These are phyloP conservation scores for Chaetomium tenue DNA, from an alignment of 495 filamentous ascomycete species.

Conservation along the genomic window DNA sequence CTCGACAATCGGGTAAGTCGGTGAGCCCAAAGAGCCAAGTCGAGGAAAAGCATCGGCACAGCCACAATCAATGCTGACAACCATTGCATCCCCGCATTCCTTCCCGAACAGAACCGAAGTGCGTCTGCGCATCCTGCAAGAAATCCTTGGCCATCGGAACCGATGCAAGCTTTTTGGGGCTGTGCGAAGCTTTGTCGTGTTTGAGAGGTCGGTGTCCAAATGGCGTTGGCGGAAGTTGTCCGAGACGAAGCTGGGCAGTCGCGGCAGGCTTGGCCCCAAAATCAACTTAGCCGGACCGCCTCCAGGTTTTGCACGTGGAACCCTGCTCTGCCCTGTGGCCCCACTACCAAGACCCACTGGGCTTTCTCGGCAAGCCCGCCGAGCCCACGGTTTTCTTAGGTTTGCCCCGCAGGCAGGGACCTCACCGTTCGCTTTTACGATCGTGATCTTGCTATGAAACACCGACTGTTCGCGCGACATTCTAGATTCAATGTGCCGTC, in stretches of 20 bases:
- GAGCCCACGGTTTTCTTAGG: too few relatives aligned
- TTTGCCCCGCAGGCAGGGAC: too few relatives aligned
- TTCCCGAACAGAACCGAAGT: not conserved
- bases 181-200: not conserved
- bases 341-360: not conserved
- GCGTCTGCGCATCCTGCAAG: not conserved
- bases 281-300: not conserved
- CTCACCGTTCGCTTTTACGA: too few relatives aligned
- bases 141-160: not conserved
- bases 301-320: conserved; percentile 8
- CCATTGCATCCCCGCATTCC: conserved; percentile 9
- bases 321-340: not conserved
- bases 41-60: conserved; percentile 1
- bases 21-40: conserved; percentile 1
- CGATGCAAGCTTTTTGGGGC: not conserved
- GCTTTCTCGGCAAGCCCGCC: not conserved
- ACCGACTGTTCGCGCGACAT: conserved; percentile 4
- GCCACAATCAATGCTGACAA: not conserved
- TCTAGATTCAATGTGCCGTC: conserved; percentile 3
- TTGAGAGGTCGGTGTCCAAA: conserved; percentile 10
- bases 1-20: not conserved
- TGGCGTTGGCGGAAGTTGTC: not conserved
- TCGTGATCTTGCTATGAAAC: not conserved
- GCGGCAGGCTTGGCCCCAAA: not conserved
- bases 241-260: not conserved